A percentile compares a stretch with the other conserved stretches of the same genome.
Evolutionary conservation across 805 yeast genomes (phyloP).

Genomic region (Candida boidinii): DNA sequence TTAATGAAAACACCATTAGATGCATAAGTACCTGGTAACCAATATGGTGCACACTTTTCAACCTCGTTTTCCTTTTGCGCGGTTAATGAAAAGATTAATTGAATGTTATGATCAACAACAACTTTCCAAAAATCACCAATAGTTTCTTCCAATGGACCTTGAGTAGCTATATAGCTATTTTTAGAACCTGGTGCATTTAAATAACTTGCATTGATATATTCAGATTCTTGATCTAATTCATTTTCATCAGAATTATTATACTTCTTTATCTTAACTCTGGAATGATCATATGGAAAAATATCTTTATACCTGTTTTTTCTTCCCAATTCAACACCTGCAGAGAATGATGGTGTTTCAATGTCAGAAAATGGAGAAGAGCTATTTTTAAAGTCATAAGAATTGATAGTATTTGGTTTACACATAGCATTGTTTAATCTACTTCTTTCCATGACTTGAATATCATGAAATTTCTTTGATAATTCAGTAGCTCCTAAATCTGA

Average conservation of each 20-base stretch:
- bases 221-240: constrained; percentile 28
- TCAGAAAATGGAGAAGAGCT: constrained; percentile 12
- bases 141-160: constrained; percentile 77
- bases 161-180: constrained; percentile 68
- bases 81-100: constrained; percentile 68
- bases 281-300: constrained; percentile 79
- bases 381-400: constrained; percentile 4
- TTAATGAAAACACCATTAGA: constrained; percentile 17
- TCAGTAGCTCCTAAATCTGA: constrained; percentile 28
- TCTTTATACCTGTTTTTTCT: constrained; percentile 81
- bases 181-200: constrained; percentile 31
- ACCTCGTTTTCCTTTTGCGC: constrained; percentile 68
- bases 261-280: constrained; percentile 56
- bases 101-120: constrained; percentile 52
- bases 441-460: constrained; percentile 63
- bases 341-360: constrained; percentile 40
- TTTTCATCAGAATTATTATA: constrained; percentile 4
- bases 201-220: constrained; percentile 84
- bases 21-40: constrained; percentile 55
- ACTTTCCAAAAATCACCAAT: constrained; percentile 81
- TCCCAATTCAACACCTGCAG: constrained; percentile 76
- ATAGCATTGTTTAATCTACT: constrained; percentile 48
- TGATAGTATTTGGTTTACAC: constrained; percentile 13
- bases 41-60: constrained; percentile 76
- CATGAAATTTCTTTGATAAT: constrained; percentile 47